Evolutionary conservation across 345 rosid genomes (phyloP), one percentile per base, ranked within the genome.

Genomic region (Viola odorata): DNA sequence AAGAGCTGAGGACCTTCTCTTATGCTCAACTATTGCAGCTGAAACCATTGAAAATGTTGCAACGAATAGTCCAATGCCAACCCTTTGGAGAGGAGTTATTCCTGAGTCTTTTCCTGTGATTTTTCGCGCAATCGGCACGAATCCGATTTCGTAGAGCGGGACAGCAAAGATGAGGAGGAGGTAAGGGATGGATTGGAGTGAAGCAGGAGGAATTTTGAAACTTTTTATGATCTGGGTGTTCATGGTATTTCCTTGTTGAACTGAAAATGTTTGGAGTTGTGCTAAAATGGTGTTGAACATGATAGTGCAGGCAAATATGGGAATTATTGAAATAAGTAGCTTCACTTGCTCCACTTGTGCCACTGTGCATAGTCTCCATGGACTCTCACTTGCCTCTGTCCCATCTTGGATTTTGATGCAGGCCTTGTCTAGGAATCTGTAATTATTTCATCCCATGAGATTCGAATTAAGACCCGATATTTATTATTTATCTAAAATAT

Each of bases 41-140:
- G 85, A 69, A 48, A 85, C 81, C 91, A 85, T 82, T 0, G 91
- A 83, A 69, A 85, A 79, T 9, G 85, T 75, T 0, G 85, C 84
- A 2, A 76, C 39, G 55, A 85, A 82, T 9, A 85, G 80, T 0
- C 91, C 91, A 0, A 65, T 40, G 11, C 91, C 91, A 7, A 85
- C 58, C 58, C 70, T 51, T 53, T 67, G 70, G 11, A 58, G 57
- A 15, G 63, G 64, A 42, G 58, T 49, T 17, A 67, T 67, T 44
- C 70, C 70, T 6, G 50, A 58, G 32, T 67, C 64, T n/a, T 37
- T 40, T 3, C 64, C 44, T 0, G 70, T 67, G 58, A 67, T 3
- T 38, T 42, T 58, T 15, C 70, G 59, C 0, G 70, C 63, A 37
- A 59, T n/a, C 12, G 70, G 64, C 7, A 67, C 63, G 23, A 67